A percentile compares a stretch with the other conserved stretches of the same genome.
Evolutionary conservation across 306 rosid genomes (phyloP).

Genomic region (Hylodesmum podocarpum): DNA sequence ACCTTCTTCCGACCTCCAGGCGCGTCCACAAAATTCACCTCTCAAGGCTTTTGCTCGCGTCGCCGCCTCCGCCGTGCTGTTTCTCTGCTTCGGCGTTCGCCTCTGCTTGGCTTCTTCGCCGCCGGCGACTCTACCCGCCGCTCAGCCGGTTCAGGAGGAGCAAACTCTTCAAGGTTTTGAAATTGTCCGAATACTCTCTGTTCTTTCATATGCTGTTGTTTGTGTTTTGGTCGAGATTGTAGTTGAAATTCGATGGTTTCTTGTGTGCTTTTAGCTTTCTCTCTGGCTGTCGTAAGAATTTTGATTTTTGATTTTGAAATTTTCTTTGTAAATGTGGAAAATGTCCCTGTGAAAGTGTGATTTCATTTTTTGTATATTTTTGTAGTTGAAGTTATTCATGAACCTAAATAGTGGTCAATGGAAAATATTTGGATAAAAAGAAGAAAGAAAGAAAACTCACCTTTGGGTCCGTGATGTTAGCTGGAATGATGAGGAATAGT

Average conservation of each 20-base stretch:
- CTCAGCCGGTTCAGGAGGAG: conserved; percentile 41
- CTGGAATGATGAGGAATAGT: background rate
- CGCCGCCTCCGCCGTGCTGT: conserved; percentile 50
- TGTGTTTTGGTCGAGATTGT: background rate
- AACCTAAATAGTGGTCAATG: background rate
- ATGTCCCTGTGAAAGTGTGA: background rate
- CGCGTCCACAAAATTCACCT: background rate
- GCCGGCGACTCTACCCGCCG: conserved; percentile 22
- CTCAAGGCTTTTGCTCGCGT: conserved; percentile 33
- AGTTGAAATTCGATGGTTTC: background rate
- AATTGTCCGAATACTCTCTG: background rate
- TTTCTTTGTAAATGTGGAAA: background rate
- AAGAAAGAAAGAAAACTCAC: too few species aligned
- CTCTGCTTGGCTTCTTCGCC: conserved; percentile 47
- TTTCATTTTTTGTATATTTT: background rate
- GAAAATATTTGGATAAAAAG: background rate
- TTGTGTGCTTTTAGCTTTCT: background rate
- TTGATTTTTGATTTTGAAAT: background rate
- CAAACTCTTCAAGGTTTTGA: conserved; percentile 51
- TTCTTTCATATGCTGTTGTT: background rate
- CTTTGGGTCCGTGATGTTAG: background rate
- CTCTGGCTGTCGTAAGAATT: background rate
- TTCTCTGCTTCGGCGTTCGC: conserved; percentile 56
- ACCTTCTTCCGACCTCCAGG: background rate
- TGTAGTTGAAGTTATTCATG: background rate